Evolutionary conservation across 208 protist genomes (phyloP).

Genomic region (Crithidia sp.): DNA sequence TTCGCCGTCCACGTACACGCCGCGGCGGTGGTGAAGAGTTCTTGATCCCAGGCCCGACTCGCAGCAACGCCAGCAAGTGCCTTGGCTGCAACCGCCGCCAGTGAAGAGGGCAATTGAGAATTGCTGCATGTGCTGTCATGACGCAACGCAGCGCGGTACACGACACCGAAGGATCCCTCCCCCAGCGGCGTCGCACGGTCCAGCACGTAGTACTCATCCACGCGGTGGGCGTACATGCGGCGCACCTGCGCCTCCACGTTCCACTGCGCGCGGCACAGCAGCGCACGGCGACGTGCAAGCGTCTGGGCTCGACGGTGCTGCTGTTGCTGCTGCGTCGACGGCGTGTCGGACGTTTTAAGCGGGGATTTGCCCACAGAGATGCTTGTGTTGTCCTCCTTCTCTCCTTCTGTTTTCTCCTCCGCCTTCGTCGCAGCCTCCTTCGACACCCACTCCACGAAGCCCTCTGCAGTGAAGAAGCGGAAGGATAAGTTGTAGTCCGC

Average conservation of each 20-base stretch:
- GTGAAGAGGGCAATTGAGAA: neutral
- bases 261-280: conserved; percentile 47
- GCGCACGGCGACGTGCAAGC: conserved; percentile 20
- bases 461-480: conserved; percentile 34
- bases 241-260: conserved; percentile 46
- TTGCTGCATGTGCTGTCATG: neutral
- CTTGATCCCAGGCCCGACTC: neutral
- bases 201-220: conserved; percentile 55
- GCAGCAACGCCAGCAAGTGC: neutral
- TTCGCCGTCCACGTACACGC: conserved; percentile 4
- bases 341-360: neutral
- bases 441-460: conserved; percentile 25
- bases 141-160: conserved; percentile 46
- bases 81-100: neutral
- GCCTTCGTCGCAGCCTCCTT: neutral
- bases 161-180: conserved; percentile 49
- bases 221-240: conserved; percentile 53
- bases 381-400: neutral
- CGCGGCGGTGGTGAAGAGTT: conserved; percentile 18
- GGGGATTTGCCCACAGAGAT: neutral
- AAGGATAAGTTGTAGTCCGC: conserved; percentile 56
- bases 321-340: neutral
- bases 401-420: neutral
- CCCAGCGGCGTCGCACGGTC: conserved; percentile 40
- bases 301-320: conserved; percentile 5